Percentiles rank a stretch among this genome's conserved stretches.
Conservation (phyloP, 768 basidiomycete genomes). For the Amanita rimosa region DNA sequence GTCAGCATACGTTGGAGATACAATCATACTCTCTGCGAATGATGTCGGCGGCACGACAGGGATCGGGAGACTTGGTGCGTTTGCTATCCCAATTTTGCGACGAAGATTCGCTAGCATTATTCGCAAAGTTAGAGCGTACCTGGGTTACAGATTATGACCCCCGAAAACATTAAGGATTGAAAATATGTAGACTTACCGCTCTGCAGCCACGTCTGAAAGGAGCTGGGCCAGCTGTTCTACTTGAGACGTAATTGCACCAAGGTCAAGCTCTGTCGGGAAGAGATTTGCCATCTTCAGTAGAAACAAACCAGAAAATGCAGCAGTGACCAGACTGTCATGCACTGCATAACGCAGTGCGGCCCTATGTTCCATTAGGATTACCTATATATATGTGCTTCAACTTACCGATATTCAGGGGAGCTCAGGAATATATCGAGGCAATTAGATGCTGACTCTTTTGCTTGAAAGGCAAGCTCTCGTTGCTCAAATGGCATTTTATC, state of each 20-base stretch:
- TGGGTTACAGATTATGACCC: slow-evolving; percentile 13
- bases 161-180: background rate
- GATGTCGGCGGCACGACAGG: slow-evolving; percentile 42
- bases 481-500: slow-evolving; percentile 96
- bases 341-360: slow-evolving; percentile 89
- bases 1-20: slow-evolving; percentile 47
- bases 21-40: slow-evolving; percentile 46
- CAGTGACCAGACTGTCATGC: slow-evolving; percentile 86
- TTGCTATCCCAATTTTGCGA: slow-evolving; percentile 68
- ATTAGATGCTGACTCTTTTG: slow-evolving; percentile 83
- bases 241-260: slow-evolving; percentile 65
- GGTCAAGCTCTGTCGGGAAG: slow-evolving; percentile 77
- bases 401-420: slow-evolving; percentile 70
- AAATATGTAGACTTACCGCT: slow-evolving; percentile 39
- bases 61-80: slow-evolving; percentile 33
- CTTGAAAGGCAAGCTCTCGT: slow-evolving; percentile 89
- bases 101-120: slow-evolving; percentile 91
- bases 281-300: slow-evolving; percentile 91
- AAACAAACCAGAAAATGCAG: slow-evolving; percentile 86
- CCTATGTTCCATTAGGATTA: slow-evolving; percentile 22
- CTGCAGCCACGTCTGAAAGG: slow-evolving; percentile 87
- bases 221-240: slow-evolving; percentile 88
- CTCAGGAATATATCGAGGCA: slow-evolving; percentile 79
- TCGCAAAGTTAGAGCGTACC: slow-evolving; percentile 82
- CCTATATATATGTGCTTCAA: slow-evolving; percentile 1